Evolutionary conservation across 2,329 filamentous ascomycete genomes (phyloP), one percentile per base, ranked within the genome.

Genomic region (Ilyonectria mors-panacis): DNA sequence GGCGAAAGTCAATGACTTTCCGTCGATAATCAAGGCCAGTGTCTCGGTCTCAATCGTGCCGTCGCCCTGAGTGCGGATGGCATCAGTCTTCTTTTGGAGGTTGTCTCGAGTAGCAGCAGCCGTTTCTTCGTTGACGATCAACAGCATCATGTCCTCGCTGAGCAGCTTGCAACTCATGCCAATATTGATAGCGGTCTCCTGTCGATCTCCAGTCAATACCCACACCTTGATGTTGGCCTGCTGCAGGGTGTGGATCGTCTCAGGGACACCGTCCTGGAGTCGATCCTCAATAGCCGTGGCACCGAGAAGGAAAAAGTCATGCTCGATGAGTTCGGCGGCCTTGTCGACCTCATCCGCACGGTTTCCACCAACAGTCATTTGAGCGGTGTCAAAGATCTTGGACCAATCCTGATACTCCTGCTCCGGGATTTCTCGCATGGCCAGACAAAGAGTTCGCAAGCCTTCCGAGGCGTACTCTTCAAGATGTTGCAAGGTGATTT

Each of bases 101-200:
- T 97, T 98, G 77, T 96, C 93, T 57, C 93, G 88, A 4, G 96
- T 98, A 5, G 90, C 93, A 39, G 87, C 85, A 15, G 94, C 87
- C 55, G 85, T 88, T 75, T 98, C 95, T 78, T 99, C 96, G 77
- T 99, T 99, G 77, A 99, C 88, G 74, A 99, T 98, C 61, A 99
- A 85, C 12, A 99, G 87, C 77, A 96, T 97, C 96, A 99, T 99
- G 76, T 99, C 97, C 81, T 99, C 96, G 73, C 94, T 97, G 67
- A 99, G 94, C 56, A 99, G 88, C 83, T 98, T 98, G 84, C 96
- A 99, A 80, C 94, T 98, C 96, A 99, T 99, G 71, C 97, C 96
- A 73, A 99, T 99, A 80, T 99, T 99, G 88, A 99, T 99, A 63
- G 96, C 96, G 30, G 96, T 99, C 82, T 99, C 96, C 82, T 99